These are phyloP conservation scores for Trichosporon asahii DNA, from an alignment of 1,284 basidiomycete species.

Conservation along the genomic window DNA sequence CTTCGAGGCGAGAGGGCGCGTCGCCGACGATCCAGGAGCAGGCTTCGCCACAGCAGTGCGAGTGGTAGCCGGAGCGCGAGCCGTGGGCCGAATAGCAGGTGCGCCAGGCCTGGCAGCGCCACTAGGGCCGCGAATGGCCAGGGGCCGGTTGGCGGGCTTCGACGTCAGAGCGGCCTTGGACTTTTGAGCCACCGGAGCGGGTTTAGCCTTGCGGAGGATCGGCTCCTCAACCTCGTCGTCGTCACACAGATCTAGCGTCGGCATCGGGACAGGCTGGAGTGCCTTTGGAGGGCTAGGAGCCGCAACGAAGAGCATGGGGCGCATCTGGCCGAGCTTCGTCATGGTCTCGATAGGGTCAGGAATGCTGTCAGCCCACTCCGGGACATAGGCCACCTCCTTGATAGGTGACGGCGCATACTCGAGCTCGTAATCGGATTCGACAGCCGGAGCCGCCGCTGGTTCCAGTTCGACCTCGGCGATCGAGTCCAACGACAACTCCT, in stretches of 20 bases:
- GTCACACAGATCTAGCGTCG: constrained; percentile 7
- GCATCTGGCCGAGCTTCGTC: constrained; percentile 15
- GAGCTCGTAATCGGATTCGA: constrained; percentile 18
- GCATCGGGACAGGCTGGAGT: constrained; percentile 2
- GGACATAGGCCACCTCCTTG: constrained; percentile 16
- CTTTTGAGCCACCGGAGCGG: not conserved
- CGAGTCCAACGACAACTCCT: constrained; percentile 39
- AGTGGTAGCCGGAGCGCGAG: not conserved
- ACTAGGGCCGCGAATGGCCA: not conserved
- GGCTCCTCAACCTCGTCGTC: constrained; percentile 21
- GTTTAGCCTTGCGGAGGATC: constrained; percentile 6
- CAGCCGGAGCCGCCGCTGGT: not conserved
- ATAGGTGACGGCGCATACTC: constrained; percentile 20
- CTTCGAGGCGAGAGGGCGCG: not conserved
- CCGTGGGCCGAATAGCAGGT: not conserved
- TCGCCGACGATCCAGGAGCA: not conserved
- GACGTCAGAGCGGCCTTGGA: not conserved
- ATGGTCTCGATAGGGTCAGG: constrained; percentile 21
- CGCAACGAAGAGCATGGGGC: constrained; percentile 9
- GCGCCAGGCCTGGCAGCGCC: not conserved
- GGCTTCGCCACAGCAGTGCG: not conserved
- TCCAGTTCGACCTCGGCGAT: constrained; percentile 34
- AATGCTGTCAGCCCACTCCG: constrained; percentile 20
- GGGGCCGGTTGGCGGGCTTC: not conserved
- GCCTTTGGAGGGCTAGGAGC: constrained; percentile 8